A percentile compares a stretch with the other conserved stretches of the same genome.
These are phyloP conservation scores for Pseudogymnoascus sp. DNA, from an alignment of 2,329 filamentous ascomycete genomes.

Conservation along the genomic window DNA sequence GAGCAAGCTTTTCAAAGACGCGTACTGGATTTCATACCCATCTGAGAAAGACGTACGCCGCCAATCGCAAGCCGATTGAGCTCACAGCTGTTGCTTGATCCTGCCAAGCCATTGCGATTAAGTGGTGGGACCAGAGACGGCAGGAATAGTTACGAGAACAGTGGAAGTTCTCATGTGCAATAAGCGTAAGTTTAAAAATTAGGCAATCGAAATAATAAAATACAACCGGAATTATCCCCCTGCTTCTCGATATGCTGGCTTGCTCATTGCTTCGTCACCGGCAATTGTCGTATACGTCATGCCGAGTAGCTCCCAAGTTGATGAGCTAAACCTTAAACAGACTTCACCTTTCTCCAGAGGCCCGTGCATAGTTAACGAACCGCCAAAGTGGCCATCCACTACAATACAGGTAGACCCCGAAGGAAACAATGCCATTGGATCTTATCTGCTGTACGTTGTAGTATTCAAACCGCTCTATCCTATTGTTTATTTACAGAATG, in stretches of 20 bases:
- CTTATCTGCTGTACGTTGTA: background rate
- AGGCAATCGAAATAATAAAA: background rate
- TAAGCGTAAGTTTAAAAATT: background rate
- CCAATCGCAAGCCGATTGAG: conserved; percentile 42
- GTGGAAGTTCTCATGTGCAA: background rate
- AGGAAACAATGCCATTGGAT: background rate
- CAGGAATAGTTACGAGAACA: background rate
- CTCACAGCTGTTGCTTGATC: conserved; percentile 27
- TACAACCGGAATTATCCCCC: background rate
- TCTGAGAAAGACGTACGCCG: conserved; percentile 50
- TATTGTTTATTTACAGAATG: background rate
- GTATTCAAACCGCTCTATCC: background rate
- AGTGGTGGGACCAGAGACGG: background rate
- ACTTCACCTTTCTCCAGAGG: background rate
- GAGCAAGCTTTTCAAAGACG: background rate
- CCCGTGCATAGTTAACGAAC: background rate
- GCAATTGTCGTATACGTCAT: conserved; percentile 1
- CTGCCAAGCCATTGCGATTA: conserved; percentile 18
- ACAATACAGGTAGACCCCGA: too few species aligned
- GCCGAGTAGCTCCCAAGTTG: background rate
- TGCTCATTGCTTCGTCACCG: background rate
- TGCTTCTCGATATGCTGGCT: background rate
- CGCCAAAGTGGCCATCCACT: too few species aligned
- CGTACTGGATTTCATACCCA: conserved; percentile 40
- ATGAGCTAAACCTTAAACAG: conserved; percentile 9